phyloP scores from a whole-genome alignment of 768 basidiomycete genomes.

The Brasilioporus rufonigricans region DNA sequence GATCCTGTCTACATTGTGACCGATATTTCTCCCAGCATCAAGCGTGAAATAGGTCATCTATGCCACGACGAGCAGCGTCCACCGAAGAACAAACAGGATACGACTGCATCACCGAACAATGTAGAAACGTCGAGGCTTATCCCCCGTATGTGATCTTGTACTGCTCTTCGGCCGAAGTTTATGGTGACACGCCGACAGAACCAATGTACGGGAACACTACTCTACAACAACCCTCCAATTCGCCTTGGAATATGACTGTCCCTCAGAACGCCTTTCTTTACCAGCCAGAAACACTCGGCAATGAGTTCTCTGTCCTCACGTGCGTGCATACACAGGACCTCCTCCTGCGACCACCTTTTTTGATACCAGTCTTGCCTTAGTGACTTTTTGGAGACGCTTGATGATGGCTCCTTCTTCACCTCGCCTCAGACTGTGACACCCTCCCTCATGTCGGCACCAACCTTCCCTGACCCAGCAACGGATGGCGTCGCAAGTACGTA shows the following conservation, averaged over 20 bases:
- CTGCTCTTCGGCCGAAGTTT: not conserved
- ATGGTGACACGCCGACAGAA: constrained; percentile 8
- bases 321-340: too few species aligned
- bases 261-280: constrained; percentile 58
- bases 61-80: constrained; percentile 84
- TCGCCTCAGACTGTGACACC: constrained; percentile 49
- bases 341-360: too few species aligned
- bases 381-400: constrained; percentile 85
- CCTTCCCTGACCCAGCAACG: constrained; percentile 18
- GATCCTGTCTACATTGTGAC: not conserved
- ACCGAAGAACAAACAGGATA: constrained; percentile 45
- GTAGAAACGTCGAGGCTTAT: constrained; percentile 35
- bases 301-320: constrained; percentile 82
- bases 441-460: constrained; percentile 45
- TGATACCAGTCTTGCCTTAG: too few species aligned
- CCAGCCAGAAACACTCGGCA: constrained; percentile 71
- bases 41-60: constrained; percentile 93
- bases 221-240: constrained; percentile 29
- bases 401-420: constrained; percentile 79
- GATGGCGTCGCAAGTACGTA: constrained; percentile 15
- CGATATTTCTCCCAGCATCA: constrained; percentile 59
- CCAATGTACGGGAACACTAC: constrained; percentile 22
- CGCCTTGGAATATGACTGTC: constrained; percentile 55
- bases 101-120: constrained; percentile 22
- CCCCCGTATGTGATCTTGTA: constrained; percentile 18